Evolutionary conservation across 176 grass and related monocot species (phyloP).

Genomic region (Phyllostachys edulis): DNA sequence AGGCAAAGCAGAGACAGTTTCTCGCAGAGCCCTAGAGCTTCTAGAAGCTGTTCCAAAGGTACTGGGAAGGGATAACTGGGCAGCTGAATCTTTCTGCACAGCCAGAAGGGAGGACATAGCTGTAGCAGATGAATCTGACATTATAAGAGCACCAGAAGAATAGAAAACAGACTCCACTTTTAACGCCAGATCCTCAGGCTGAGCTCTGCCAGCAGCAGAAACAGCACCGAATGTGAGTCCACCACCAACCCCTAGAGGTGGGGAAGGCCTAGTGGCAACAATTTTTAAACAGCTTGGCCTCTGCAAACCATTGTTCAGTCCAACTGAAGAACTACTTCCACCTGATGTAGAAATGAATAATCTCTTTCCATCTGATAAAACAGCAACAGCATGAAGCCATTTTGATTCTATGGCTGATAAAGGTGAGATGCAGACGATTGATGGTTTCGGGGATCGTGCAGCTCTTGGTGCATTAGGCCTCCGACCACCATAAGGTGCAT

Average conservation of each 20-base stretch:
- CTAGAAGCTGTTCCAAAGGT: conserved; percentile 71
- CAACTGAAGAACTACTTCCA: conserved; percentile 72
- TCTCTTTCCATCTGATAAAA: conserved; percentile 96
- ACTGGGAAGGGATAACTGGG: conserved; percentile 64
- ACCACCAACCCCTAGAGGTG: conserved; percentile 72
- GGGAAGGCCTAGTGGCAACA: conserved; percentile 87
- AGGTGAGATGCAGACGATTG: conserved; percentile 76
- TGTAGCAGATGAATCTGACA: conserved; percentile 87
- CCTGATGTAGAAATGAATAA: conserved; percentile 79
- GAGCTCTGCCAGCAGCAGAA: conserved; percentile 65
- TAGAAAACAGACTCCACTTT: conserved; percentile 95
- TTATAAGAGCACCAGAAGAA: conserved; percentile 82
- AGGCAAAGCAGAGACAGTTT: conserved; percentile 82
- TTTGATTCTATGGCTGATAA: conserved; percentile 84
- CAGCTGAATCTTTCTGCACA: conserved; percentile 91
- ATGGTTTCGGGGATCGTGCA: conserved; percentile 60
- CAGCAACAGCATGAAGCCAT: conserved; percentile 83
- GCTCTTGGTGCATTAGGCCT: conserved; percentile 61
- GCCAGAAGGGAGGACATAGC: conserved; percentile 79
- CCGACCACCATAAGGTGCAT: conserved; percentile 60
- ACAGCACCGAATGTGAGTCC: conserved; percentile 64
- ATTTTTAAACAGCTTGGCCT: conserved; percentile 91
- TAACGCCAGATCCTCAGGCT: conserved; percentile 84
- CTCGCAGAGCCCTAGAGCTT: conserved; percentile 70
- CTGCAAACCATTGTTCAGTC: conserved; percentile 62